Conservation (phyloP, 1,139 yeast species). For the Kodamaea anthophila region DNA sequence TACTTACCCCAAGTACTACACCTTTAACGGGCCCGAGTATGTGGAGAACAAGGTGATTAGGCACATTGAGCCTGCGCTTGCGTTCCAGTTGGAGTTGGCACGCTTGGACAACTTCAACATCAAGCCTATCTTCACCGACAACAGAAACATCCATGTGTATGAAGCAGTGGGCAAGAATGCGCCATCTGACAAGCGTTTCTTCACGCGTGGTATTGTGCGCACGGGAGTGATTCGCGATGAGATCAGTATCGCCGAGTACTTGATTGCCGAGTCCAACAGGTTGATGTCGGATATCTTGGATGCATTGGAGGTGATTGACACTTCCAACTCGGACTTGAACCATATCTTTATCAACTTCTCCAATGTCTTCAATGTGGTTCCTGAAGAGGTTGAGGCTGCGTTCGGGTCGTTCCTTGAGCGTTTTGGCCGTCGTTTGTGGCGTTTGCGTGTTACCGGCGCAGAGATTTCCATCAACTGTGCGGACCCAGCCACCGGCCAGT, state of each 20-base stretch:
- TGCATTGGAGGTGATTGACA: slow-evolving; percentile 89
- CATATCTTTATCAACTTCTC: slow-evolving; percentile 96
- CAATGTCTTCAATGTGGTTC: slow-evolving; percentile 87
- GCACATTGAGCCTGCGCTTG: slow-evolving; percentile 96
- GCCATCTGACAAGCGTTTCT: slow-evolving; percentile 88
- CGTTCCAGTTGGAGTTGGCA: slow-evolving; percentile 93
- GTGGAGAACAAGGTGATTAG: slow-evolving; percentile 84
- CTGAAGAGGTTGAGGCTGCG: slow-evolving; percentile 95
- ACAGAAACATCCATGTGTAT: slow-evolving; percentile 94
- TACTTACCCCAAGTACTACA: slow-evolving; percentile 88
- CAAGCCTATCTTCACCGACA: slow-evolving; percentile 92
- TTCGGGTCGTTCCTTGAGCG: slow-evolving; percentile 97
- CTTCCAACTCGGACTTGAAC: slow-evolving; percentile 90
- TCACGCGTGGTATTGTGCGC: slow-evolving; percentile 94
- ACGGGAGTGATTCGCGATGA: slow-evolving; percentile 94
- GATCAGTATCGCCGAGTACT: slow-evolving; percentile 85
- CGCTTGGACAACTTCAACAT: slow-evolving; percentile 91
- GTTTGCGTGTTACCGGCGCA: slow-evolving; percentile 94
- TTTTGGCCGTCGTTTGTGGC: slow-evolving; percentile 94
- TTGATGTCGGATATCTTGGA: slow-evolving; percentile 94
- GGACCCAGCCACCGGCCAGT: slow-evolving; percentile 78
- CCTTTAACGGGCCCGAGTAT: slow-evolving; percentile 86
- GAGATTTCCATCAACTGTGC: slow-evolving; percentile 94
- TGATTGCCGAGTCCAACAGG: slow-evolving; percentile 93
- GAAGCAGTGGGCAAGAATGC: slow-evolving; percentile 95